Percentiles rank a stretch among this genome's conserved stretches.
phyloP scores from a whole-genome alignment of 1,284 basidiomycete genomes.

The Fomes fomentarius region DNA sequence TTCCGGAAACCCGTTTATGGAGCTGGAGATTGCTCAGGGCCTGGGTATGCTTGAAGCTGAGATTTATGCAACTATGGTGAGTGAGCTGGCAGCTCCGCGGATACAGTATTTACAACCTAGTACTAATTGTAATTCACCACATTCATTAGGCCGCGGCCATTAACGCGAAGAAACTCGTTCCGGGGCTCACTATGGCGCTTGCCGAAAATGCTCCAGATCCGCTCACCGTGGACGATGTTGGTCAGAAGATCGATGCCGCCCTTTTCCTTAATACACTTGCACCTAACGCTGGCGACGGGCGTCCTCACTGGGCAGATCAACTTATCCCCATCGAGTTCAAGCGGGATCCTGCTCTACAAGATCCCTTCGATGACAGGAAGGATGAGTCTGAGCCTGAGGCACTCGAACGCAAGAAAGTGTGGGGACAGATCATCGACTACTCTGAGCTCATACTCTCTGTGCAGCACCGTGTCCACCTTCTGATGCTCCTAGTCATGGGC shows the following conservation, averaged over 20 bases:
- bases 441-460: slow-evolving; percentile 4
- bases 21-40: no score
- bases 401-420: not conserved
- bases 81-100: no score
- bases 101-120: no score
- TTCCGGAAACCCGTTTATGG: no score
- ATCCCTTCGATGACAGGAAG: slow-evolving; percentile 8
- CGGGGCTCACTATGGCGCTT: not conserved
- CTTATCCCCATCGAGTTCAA: slow-evolving; percentile 8
- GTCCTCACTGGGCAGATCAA: slow-evolving; percentile 2
- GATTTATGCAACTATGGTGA: no score
- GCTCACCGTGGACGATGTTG: no score
- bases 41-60: no score
- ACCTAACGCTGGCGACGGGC: no score
- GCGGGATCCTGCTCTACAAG: not conserved
- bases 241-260: not conserved
- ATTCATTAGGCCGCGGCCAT: not conserved
- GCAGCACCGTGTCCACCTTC: not conserved
- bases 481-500: not conserved
- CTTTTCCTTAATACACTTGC: not conserved
- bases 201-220: no score
- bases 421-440: slow-evolving; percentile 7
- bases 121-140: no score
- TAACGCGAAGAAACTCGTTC: not conserved
- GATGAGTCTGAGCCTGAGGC: not conserved